Base-by-base conservation (phyloP, 768 basidiomycete species). In the Mycena galopus region DNA sequence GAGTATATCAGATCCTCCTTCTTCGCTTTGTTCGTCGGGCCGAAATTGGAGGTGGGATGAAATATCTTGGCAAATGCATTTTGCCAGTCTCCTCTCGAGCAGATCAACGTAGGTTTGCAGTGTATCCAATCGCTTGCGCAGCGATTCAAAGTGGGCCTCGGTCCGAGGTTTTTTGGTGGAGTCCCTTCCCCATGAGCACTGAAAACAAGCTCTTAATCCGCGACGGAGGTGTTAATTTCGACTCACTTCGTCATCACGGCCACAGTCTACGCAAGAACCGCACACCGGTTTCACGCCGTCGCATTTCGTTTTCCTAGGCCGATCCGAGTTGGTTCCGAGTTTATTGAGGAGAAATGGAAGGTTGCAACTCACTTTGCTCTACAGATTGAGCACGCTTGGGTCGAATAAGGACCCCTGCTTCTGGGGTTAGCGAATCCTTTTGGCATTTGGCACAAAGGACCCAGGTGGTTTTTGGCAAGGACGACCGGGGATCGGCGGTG, bases 101-200 rank as follows among this genome's bases (percentile, higher is more conserved):
- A 60, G 37, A 29, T 62, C 64, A 4, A 47, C 37, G 35, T 72
- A 67, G 10, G 58, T 70, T 32, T 76, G 69, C 14, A 74, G 59
- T 2, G 69, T 42, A 27, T 72, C 67, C 7, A 27, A 33, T 21
- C 66, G 73, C 44, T 69, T 72, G n/a, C 73, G 61, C 6, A 76
- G 60, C 11, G 70, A 70, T 37, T 74, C 75, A 23, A 76, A 76
- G 59, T 76, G 71, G 2, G 73, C 69, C 33, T 76, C 70, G 11
- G 71, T 74, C 8, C 67, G 47, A 0, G 75, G 70, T 27, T 60
- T 68, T 6, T 73, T 62, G 17, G 62, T n/a, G n/a, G 19, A 1
- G 59, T 74, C 70, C 5, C 64, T 57, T 5, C 69, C 67, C 75
- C 75, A 76, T 4, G 58, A 62, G 47, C 75, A 76, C 72, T 75